These are phyloP conservation scores for Candida oleophila DNA, from an alignment of 805 yeast species.

Conservation along the genomic window DNA sequence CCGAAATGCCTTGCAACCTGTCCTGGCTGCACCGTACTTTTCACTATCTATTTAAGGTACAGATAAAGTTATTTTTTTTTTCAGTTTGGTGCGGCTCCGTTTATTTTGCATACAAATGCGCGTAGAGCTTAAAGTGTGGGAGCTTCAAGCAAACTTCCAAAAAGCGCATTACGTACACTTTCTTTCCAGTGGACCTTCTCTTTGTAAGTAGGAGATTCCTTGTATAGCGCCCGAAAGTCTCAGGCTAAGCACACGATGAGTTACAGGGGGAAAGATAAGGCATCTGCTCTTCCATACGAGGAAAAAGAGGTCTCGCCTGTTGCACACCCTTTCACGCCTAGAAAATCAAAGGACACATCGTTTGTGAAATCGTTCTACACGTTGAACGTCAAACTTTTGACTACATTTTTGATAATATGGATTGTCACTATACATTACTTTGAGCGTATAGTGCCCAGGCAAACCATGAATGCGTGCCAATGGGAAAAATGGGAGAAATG, in stretches of 20 bases:
- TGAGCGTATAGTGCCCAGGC: constrained; percentile 30
- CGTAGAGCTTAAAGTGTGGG: too few species aligned
- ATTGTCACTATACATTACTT: constrained; percentile 24
- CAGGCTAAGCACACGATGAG: constrained; percentile 11
- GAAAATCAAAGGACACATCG: not conserved
- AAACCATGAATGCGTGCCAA: constrained; percentile 24
- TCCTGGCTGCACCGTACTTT: too few species aligned
- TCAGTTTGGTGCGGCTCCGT: too few species aligned
- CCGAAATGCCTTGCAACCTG: too few species aligned
- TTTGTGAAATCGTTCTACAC: not conserved
- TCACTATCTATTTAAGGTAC: too few species aligned
- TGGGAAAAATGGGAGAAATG: constrained; percentile 74
- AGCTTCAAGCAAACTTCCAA: too few species aligned
- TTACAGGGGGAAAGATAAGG: constrained; percentile 20
- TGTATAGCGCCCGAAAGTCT: too few species aligned
- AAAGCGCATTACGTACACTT: too few species aligned
- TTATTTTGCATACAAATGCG: too few species aligned
- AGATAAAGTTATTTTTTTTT: too few species aligned
- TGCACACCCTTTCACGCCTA: not conserved
- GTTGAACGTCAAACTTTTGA: constrained; percentile 10
- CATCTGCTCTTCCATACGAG: not conserved
- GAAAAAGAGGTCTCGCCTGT: constrained; percentile 1
- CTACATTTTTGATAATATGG: constrained; percentile 22
- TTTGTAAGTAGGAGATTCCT: too few species aligned
- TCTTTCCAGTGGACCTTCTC: too few species aligned